Evolutionary conservation across 2,329 filamentous ascomycete genomes (phyloP), one percentile per base, ranked within the genome.

Genomic region (Phaeosphaeriaceae sp.): DNA sequence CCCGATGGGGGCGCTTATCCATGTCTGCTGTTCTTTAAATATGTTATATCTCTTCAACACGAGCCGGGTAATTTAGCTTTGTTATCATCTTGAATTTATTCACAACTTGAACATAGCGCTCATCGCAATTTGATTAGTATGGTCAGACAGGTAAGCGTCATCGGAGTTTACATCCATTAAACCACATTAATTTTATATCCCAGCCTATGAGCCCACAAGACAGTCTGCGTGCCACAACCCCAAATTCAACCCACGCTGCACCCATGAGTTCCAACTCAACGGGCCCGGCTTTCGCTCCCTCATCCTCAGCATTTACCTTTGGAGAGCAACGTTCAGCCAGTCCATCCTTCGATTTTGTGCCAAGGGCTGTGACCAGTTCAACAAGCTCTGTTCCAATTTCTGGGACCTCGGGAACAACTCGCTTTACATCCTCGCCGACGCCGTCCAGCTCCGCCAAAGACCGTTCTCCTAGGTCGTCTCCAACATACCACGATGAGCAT

Each of bases 1-100:
- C 28, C 44, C 34, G 37, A 36, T 18, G 35, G 4, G 37, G 48
- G 42, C 48, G 48, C 35, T 29, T 46, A 50, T 33, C 16, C 17
- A 33, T 34, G 34, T 39, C 35, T 44, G 23, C 6, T 26, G 23
- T 26, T 9, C 23, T 26, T 8, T 26, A 26, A 26, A 26, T 3
- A 11, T 26, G 23, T 26, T 4, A 26, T 11, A 26, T 26, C 23
- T 11, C 23, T 26, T 26, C 23, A 26, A 26, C 23, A 26, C 11
- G 11, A 26, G 23, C 7, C 5, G 23, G 23, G 7, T 26, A 26
- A 26, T 7, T 26, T 8, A 11, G 23, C 23, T 8, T 8, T 11
- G 23, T 26, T 26, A 3, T 26, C 23, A 26, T 8, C 6, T 26
- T 26, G 23, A 26, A 26, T 26, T 26, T 26, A 26, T 26, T 26